phyloP scores from a whole-genome alignment of 2,329 filamentous ascomycete genomes.

The Cladosporium oxysporum region DNA sequence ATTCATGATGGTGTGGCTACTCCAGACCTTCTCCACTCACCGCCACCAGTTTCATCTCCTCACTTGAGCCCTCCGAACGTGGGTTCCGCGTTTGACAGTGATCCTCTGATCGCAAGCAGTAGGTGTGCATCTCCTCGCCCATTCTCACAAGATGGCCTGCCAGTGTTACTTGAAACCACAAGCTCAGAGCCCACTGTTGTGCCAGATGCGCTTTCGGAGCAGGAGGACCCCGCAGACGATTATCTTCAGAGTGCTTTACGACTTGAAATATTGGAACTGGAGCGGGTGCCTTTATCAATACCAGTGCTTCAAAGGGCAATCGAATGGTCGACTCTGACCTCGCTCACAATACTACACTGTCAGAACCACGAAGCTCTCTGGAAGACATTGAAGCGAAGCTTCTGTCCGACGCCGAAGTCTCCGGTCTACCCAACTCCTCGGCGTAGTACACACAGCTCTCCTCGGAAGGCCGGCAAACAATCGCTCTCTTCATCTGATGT shows the following conservation, averaged over 20 bases:
- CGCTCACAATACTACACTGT: conserved; percentile 73
- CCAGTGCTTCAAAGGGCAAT: conserved; percentile 69
- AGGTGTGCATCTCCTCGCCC: conserved; percentile 21
- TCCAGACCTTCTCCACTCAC: conserved; percentile 5
- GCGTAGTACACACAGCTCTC: conserved; percentile 31
- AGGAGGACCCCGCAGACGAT: background rate
- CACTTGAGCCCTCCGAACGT: conserved; percentile 5
- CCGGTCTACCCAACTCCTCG: conserved; percentile 42
- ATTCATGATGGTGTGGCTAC: conserved; percentile 1
- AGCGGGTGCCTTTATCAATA: conserved; percentile 72
- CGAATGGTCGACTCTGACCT: conserved; percentile 73
- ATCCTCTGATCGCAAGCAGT: conserved; percentile 26
- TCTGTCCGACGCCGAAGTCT: conserved; percentile 41
- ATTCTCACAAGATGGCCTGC: background rate
- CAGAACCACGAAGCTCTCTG: conserved; percentile 72
- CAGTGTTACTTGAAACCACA: conserved; percentile 9
- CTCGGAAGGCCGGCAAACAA: conserved; percentile 30
- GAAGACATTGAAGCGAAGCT: conserved; percentile 65
- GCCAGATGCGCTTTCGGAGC: conserved; percentile 3
- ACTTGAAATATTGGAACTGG: conserved; percentile 72
- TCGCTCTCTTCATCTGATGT: conserved; percentile 23
- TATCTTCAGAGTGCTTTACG: conserved; percentile 57
- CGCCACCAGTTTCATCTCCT: conserved; percentile 6
- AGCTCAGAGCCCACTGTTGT: conserved; percentile 15
- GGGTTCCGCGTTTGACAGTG: conserved; percentile 20